Evolutionary conservation across 371 early-diverging fungal species (phyloP).

Genomic region (Agmasoma carcini): DNA sequence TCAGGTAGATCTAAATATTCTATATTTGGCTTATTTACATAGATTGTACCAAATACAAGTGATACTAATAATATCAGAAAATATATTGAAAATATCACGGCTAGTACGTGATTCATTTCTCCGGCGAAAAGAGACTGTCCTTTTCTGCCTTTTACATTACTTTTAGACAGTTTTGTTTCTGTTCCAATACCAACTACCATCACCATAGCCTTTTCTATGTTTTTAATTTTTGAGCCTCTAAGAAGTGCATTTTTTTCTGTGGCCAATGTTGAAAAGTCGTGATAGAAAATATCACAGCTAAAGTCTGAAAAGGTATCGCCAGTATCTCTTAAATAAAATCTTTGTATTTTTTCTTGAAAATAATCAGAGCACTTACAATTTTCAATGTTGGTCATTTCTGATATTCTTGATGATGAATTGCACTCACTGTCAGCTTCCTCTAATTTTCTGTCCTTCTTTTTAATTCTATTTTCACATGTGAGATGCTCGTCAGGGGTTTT

Average conservation of each 20-base stretch:
- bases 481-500: not conserved
- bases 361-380: constrained; percentile 9
- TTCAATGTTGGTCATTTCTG: no score
- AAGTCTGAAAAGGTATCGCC: constrained; percentile 34
- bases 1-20: constrained; percentile 20
- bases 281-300: constrained; percentile 20
- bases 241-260: constrained; percentile 66
- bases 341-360: constrained; percentile 15
- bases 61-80: constrained; percentile 41
- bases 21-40: constrained; percentile 31
- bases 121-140: constrained; percentile 39
- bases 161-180: constrained; percentile 68
- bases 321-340: constrained; percentile 18
- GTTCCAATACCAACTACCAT: constrained; percentile 69
- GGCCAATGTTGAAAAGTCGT: constrained; percentile 54
- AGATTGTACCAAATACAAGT: constrained; percentile 36
- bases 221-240: constrained; percentile 70
- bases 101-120: constrained; percentile 25
- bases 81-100: constrained; percentile 42
- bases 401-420: not conserved
- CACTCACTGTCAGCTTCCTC: not conserved
- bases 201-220: constrained; percentile 69
- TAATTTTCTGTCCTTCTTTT: not conserved
- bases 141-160: constrained; percentile 59
- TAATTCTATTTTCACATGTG: not conserved